Evolutionary conservation across 352 stramenopile species (phyloP), one percentile per base, ranked within the genome.

Genomic region (Phytopythium mirpurense): DNA sequence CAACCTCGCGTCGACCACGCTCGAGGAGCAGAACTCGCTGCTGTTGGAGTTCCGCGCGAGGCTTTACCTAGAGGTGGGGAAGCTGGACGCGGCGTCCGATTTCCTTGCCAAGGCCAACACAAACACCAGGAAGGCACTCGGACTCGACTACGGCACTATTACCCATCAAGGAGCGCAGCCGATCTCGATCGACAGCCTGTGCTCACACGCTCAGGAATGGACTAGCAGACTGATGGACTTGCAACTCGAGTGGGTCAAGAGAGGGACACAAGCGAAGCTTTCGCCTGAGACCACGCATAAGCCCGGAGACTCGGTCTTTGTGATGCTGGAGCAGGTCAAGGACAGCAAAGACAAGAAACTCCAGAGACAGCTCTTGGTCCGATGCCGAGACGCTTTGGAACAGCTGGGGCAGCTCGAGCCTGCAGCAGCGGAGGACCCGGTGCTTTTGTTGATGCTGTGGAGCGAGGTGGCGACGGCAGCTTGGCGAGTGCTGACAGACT

Each of bases 11-110:
- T 69, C 79, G 10, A 61, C 63, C 0, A 60, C 74, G 1, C 57
- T 97, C 12, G 79, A 95, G 54, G 81, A 95, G 16, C 44, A 93
- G 0, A 71, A 95, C 34, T 96, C 86, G 9, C 55, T 93, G n/a
- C 55, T 96, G 6, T 56, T 93, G 15, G 67, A 67, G 24, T 68
- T 97, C 7, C 84, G 88, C 23, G 81, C 85, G 10, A 73, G 91
- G 23, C 54, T 96, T 10, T 74, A 93, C 50, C 54, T 96, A 18
- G 89, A 97, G 66, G 63, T 93, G 0, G 71, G 74, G 5, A 95
- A 94, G 53, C 70, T 94, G n/a, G 86, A 97, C 38, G 56, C 95
- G n/a, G 60, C 58, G 1, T 78, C 72, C 2, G 84, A 97, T 45
- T 96, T 95, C 52, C 57, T 96, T 9, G 69, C 62, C n/a, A 96